A percentile compares a stretch with the other conserved stretches of the same genome.
These are phyloP conservation scores for Vigna mungo DNA, from an alignment of 306 rosid species.

Conservation along the genomic window DNA sequence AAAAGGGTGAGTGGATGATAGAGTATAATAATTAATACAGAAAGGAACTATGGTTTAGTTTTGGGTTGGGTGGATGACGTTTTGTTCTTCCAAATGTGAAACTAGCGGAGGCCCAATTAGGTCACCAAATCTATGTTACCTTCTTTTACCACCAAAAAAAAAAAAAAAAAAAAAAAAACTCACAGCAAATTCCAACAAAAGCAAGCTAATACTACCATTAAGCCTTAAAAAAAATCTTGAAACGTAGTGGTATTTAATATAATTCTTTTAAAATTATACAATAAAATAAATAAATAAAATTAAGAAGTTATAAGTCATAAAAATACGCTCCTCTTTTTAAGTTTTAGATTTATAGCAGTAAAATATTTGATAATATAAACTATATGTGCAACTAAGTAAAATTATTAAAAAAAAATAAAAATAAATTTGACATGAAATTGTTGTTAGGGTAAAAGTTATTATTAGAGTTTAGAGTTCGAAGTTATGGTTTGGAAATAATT, in stretches of 20 bases:
- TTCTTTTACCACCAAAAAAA: too few species aligned
- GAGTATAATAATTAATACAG: not conserved
- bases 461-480: too few species aligned
- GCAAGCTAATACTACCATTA: not conserved
- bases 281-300: too few species aligned
- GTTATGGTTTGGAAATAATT: too few species aligned
- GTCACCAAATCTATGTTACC: constrained; percentile 2
- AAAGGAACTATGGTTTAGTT: not conserved
- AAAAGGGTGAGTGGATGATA: too few species aligned
- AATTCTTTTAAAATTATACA: not conserved
- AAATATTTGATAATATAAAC: not conserved
- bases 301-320: not conserved
- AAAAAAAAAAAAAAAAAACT: not conserved
- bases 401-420: too few species aligned
- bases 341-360: not conserved
- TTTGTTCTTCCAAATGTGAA: not conserved
- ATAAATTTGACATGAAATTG: not conserved
- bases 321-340: not conserved
- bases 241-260: too few species aligned
- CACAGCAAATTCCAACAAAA: not conserved
- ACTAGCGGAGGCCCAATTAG: not conserved
- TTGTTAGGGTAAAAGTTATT: not conserved
- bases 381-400: not conserved
- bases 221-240: too few species aligned
- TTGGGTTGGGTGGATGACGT: not conserved